phyloP scores from a whole-genome alignment of 306 rosid genomes.

The Trichosanthes cucumerina region DNA sequence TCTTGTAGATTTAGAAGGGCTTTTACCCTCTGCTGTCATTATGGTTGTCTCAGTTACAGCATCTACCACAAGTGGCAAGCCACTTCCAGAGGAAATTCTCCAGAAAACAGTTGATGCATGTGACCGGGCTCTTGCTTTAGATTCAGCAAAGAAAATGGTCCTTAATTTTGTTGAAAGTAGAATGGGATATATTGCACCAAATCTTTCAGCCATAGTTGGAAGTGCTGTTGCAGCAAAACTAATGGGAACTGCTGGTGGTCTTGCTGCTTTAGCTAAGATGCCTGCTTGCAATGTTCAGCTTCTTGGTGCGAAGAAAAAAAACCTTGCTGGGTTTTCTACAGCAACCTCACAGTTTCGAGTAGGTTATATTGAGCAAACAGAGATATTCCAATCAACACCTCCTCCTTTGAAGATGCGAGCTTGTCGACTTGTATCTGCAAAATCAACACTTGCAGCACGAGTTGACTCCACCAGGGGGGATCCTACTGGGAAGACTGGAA shows the following conservation, averaged over 20 bases:
- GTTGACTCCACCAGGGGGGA: constrained; percentile 89
- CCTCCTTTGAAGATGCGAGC: constrained; percentile 87
- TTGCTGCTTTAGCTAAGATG: constrained; percentile 73
- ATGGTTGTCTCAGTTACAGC: constrained; percentile 98
- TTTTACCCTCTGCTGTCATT: constrained; percentile 80
- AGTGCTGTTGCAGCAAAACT: constrained; percentile 97
- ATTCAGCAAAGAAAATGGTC: constrained; percentile 76
- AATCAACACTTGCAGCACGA: constrained; percentile 87
- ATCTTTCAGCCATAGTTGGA: constrained; percentile 86
- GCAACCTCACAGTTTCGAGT: constrained; percentile 92
- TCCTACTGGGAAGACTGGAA: constrained; percentile 74
- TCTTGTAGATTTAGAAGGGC: constrained; percentile 92
- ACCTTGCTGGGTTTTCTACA: constrained; percentile 89
- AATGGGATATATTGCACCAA: constrained; percentile 96
- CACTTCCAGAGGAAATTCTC: constrained; percentile 83
- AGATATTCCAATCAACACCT: constrained; percentile 79
- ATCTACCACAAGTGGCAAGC: constrained; percentile 96
- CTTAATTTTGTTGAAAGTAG: constrained; percentile 94
- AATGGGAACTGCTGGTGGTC: constrained; percentile 94
- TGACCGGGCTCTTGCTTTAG: constrained; percentile 89
- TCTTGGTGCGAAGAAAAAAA: constrained; percentile 91
- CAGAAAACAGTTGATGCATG: constrained; percentile 73
- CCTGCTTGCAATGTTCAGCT: constrained; percentile 99
- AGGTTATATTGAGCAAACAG: constrained; percentile 87
- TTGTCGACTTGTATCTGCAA: constrained; percentile 68